Conservation (phyloP, 2,329 filamentous ascomycete genomes). For the Hawksworthiomyces lignivorus region DNA sequence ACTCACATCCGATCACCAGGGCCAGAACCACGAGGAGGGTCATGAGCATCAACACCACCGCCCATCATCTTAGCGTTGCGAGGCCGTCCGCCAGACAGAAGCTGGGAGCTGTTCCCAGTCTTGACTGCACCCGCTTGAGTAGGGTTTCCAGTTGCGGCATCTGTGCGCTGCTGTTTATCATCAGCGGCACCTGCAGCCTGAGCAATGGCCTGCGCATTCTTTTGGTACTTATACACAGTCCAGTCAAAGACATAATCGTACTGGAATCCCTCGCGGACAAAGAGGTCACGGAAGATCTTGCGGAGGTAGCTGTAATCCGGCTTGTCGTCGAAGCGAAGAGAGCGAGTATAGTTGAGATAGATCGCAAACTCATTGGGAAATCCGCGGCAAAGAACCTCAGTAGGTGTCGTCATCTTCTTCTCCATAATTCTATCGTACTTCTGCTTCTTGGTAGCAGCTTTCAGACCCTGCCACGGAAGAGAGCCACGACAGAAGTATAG, state of each 20-base stretch:
- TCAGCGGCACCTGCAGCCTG: conserved; percentile 69
- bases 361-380: conserved; percentile 99
- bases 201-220: conserved; percentile 93
- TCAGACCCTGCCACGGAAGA: conserved; percentile 86
- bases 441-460: conserved; percentile 78
- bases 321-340: conserved; percentile 98
- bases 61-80: conserved; percentile 78
- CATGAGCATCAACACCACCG: conserved; percentile 57
- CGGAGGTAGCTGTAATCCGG: conserved; percentile 98
- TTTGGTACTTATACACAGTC: conserved; percentile 99
- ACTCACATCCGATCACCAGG: conserved; percentile 97
- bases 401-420: conserved; percentile 99
- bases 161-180: conserved; percentile 65
- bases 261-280: conserved; percentile 98
- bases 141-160: conserved; percentile 55
- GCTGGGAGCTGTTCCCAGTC: conserved; percentile 54
- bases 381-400: conserved; percentile 95
- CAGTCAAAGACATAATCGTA: conserved; percentile 99
- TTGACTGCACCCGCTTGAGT: conserved; percentile 37
- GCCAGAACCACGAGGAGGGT: conserved; percentile 67
- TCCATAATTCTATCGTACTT: conserved; percentile 99
- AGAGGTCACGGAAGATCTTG: conserved; percentile 99
- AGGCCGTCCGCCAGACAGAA: conserved; percentile 68
- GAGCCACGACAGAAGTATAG: conserved; percentile 99
- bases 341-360: conserved; percentile 98